Evolutionary conservation across 73 alveolate genomes (phyloP).

Genomic region (Stentor coeruleus): DNA sequence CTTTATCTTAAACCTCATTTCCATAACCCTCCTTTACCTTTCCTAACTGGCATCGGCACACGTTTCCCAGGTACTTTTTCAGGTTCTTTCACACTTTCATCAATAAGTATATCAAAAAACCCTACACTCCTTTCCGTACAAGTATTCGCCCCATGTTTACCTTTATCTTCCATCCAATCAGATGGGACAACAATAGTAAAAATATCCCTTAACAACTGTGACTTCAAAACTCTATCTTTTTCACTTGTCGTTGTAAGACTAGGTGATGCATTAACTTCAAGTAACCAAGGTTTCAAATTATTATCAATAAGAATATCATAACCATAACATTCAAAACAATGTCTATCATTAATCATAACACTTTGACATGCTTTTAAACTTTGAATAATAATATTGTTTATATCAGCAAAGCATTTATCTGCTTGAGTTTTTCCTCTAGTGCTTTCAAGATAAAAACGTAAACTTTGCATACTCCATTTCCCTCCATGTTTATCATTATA

Average conservation of each 20-base stretch:
- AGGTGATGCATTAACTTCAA: slow-evolving; percentile 97
- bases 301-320: slow-evolving; percentile 94
- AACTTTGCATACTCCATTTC: slow-evolving; percentile 69
- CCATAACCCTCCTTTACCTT: slow-evolving; percentile 8
- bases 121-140: slow-evolving; percentile 74
- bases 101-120: slow-evolving; percentile 65
- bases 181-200: slow-evolving; percentile 91
- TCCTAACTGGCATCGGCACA: background rate
- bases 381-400: slow-evolving; percentile 72
- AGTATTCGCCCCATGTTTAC: slow-evolving; percentile 86
- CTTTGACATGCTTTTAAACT: slow-evolving; percentile 71
- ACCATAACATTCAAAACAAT: slow-evolving; percentile 99
- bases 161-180: slow-evolving; percentile 87
- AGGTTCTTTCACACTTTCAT: slow-evolving; percentile 47
- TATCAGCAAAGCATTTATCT: slow-evolving; percentile 92
- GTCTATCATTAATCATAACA: slow-evolving; percentile 97
- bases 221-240: slow-evolving; percentile 84
- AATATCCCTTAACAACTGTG: slow-evolving; percentile 82
- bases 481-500: slow-evolving; percentile 91
- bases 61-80: slow-evolving; percentile 5
- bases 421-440: slow-evolving; percentile 76
- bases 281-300: slow-evolving; percentile 89
- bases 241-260: slow-evolving; percentile 77
- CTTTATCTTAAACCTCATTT: no score
- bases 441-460: slow-evolving; percentile 72